Evolutionary conservation across 495 filamentous ascomycete species (phyloP), one percentile per base, ranked within the genome.

Genomic region (Xylaria nigripes): DNA sequence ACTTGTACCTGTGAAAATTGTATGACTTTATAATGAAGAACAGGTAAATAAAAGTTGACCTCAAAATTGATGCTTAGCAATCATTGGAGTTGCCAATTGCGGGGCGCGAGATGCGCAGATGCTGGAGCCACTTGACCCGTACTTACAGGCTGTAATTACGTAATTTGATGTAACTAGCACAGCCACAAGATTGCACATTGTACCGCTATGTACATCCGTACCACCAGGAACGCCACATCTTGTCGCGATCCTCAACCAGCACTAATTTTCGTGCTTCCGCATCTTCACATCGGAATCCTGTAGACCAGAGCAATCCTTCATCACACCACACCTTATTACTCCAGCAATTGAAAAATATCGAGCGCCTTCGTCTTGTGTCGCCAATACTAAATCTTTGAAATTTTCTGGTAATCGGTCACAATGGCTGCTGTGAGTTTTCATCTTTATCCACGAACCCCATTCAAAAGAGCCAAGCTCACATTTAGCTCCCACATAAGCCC

Each of bases 401-500:
- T 47, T 43, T 6, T 40, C 36, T 3, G 22, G 45, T 40, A 45
- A 44, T 18, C 27, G 10, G 48, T 51, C 41, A 27, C 22, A 22
- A 56, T 53, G 56, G 52, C 57, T 48, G 53, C 32, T 51, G 32
- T 48, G 45, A 30, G 29, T 47, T 18, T 47, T 19, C 36, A 32
- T 47, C 36, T 36, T 6, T 13, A 19, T 22, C 52, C 45, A 32
- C 45, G 21, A 43, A n/a, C 6, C 51, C 32, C 45, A 57, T 36
- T 4, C 12, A 45, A 42, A 34, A 56, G 52, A 61, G 46, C 61
- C 36, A 54, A 45, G 51, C 48, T 46, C 29, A 47, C 48, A 34
- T 18, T n/a, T 55, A 58, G 38, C 45, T 49, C 43, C 50, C 41
- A 56, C 51, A 43, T 56, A 34, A 95, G 90, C 81, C 82, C 71